Percentiles rank a stretch among this genome's conserved stretches.
These are phyloP conservation scores for Candida argentea DNA, from an alignment of 805 yeast genomes.

Conservation along the genomic window DNA sequence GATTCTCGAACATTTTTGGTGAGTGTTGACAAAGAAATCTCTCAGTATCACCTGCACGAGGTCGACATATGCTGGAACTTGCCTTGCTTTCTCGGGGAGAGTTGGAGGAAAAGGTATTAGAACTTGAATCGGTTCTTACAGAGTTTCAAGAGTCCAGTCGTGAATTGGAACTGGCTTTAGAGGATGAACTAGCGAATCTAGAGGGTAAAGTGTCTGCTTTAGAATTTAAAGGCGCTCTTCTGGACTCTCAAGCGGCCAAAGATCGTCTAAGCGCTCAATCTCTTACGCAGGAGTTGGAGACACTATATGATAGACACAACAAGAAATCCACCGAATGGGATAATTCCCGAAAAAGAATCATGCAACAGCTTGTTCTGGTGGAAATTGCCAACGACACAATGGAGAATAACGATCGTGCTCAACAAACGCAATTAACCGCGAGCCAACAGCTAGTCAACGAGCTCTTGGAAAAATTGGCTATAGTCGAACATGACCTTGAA, in stretches of 20 bases:
- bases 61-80: no score
- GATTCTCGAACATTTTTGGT: no score
- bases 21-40: no score
- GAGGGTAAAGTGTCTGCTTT: conserved; percentile 17
- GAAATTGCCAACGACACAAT: conserved; percentile 35
- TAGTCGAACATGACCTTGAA: conserved; percentile 32
- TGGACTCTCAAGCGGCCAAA: conserved; percentile 7
- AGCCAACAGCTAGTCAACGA: conserved; percentile 32
- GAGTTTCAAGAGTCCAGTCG: conserved; percentile 36
- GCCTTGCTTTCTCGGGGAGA: conserved; percentile 10
- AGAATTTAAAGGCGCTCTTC: conserved; percentile 7
- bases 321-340: conserved; percentile 10
- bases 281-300: conserved; percentile 12
- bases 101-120: conserved; percentile 18
- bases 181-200: conserved; percentile 28
- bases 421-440: conserved; percentile 21
- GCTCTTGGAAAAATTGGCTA: conserved; percentile 30
- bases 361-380: conserved; percentile 24
- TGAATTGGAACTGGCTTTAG: conserved; percentile 35
- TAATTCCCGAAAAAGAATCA: conserved; percentile 12
- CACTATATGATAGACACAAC: conserved; percentile 7
- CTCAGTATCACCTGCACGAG: no score
- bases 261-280: conserved; percentile 7
- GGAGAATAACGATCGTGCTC: conserved; percentile 28
- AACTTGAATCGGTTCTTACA: conserved; percentile 25